Conservation (phyloP, 768 basidiomycete genomes). For the Daedaleopsis nitida region DNA sequence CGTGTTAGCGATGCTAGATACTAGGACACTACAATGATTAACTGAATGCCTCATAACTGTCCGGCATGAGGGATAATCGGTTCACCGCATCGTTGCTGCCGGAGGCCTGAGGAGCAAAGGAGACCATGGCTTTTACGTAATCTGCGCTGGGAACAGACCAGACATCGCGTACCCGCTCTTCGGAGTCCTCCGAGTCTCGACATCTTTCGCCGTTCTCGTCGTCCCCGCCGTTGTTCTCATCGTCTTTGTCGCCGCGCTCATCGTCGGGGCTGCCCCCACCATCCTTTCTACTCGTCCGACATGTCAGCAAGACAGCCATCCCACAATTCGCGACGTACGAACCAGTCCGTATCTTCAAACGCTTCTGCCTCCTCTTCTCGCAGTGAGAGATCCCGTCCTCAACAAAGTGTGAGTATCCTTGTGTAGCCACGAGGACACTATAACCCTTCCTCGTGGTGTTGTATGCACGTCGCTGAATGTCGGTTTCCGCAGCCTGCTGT, state of each 20-base stretch:
- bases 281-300: not conserved
- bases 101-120: too few species aligned
- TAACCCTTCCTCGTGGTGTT: too few species aligned
- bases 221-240: not conserved
- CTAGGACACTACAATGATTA: too few species aligned
- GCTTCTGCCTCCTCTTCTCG: slow-evolving; percentile 17
- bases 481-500: slow-evolving; percentile 62
- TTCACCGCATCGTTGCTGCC: too few species aligned
- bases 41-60: too few species aligned
- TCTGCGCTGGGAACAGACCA: not conserved
- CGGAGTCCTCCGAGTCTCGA: not conserved
- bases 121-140: too few species aligned
- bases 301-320: slow-evolving; percentile 10
- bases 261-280: not conserved
- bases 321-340: slow-evolving; percentile 21
- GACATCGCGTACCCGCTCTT: not conserved
- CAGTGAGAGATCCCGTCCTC: slow-evolving; percentile 17
- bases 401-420: slow-evolving; percentile 13
- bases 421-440: not conserved
- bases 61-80: too few species aligned
- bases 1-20: too few species aligned
- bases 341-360: slow-evolving; percentile 22
- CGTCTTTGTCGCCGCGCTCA: too few species aligned
- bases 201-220: not conserved
- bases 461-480: not conserved